phyloP scores from a whole-genome alignment of 2,329 filamentous ascomycete species.

The Aspergillus fumigatiaffinis region DNA sequence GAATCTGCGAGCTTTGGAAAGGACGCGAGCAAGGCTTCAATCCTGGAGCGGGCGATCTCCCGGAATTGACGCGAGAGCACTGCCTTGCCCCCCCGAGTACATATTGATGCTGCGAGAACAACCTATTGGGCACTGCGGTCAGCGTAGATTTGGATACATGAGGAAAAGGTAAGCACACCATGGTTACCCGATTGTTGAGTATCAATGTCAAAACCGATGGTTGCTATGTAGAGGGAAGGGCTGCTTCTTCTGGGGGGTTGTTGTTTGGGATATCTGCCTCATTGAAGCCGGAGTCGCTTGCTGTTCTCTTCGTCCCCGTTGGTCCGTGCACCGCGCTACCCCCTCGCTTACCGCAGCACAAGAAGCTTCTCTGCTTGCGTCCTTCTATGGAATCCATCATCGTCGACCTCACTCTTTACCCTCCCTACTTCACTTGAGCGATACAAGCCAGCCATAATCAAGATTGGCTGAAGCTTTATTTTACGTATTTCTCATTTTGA shows the following conservation, averaged over 20 bases:
- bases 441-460: not conserved
- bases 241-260: conserved; percentile 11
- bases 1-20: conserved; percentile 97
- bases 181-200: conserved; percentile 8
- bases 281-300: conserved; percentile 29
- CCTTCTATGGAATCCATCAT: conserved; percentile 2
- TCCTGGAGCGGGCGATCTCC: conserved; percentile 93
- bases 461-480: not conserved
- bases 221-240: conserved; percentile 1
- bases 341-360: conserved; percentile 37
- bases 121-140: conserved; percentile 57
- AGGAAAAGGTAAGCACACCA: conserved; percentile 21
- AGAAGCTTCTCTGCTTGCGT: conserved; percentile 14
- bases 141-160: conserved; percentile 5
- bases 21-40: conserved; percentile 92
- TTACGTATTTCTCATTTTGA: not conserved
- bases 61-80: conserved; percentile 97
- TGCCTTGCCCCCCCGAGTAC: conserved; percentile 95
- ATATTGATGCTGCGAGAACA: conserved; percentile 97
- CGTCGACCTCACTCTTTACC: not conserved
- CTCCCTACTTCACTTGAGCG: conserved; percentile 5
- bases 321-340: conserved; percentile 32
- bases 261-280: conserved; percentile 4
- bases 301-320: conserved; percentile 37
- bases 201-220: not conserved